phyloP scores from a whole-genome alignment of 768 basidiomycete species.

The Termitomyces heimii region DNA sequence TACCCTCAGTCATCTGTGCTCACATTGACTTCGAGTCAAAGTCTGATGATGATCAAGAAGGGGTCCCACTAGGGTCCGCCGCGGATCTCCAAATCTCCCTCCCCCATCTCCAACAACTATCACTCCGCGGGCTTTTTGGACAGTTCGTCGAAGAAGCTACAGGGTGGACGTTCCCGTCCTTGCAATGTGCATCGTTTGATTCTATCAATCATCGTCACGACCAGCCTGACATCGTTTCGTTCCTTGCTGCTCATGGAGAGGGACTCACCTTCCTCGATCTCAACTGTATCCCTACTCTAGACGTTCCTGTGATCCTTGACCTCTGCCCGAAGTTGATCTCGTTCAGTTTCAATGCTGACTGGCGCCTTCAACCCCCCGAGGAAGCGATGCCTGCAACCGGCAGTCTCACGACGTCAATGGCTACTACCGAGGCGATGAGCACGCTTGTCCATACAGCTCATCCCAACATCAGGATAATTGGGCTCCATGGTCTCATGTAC shows the following conservation, averaged over 20 bases:
- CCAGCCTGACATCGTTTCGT: constrained; percentile 52
- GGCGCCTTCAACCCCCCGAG: constrained; percentile 32
- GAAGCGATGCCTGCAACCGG: constrained; percentile 10
- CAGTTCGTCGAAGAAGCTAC: constrained; percentile 67
- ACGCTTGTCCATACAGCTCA: constrained; percentile 49
- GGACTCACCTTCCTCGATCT: constrained; percentile 62
- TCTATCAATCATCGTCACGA: constrained; percentile 38
- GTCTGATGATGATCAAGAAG: constrained; percentile 25
- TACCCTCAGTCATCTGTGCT: constrained; percentile 50
- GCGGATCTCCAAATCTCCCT: constrained; percentile 47
- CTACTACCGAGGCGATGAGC: constrained; percentile 25
- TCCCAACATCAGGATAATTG: constrained; percentile 50
- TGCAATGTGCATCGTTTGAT: constrained; percentile 54
- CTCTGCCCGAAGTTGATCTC: constrained; percentile 56
- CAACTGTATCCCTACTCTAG: constrained; percentile 48
- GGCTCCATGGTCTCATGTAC: constrained; percentile 61
- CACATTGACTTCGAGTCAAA: constrained; percentile 47
- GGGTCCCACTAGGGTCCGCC: constrained; percentile 55
- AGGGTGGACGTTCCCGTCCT: constrained; percentile 60
- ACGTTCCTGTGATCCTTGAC: constrained; percentile 55
- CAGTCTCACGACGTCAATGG: constrained; percentile 8
- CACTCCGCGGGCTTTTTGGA: constrained; percentile 51
- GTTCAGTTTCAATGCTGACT: constrained; percentile 73
- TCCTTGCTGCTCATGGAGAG: constrained; percentile 54
- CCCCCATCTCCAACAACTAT: constrained; percentile 55